phyloP scores from a whole-genome alignment of 2,329 filamentous ascomycete genomes.

The Diaporthe sp. region DNA sequence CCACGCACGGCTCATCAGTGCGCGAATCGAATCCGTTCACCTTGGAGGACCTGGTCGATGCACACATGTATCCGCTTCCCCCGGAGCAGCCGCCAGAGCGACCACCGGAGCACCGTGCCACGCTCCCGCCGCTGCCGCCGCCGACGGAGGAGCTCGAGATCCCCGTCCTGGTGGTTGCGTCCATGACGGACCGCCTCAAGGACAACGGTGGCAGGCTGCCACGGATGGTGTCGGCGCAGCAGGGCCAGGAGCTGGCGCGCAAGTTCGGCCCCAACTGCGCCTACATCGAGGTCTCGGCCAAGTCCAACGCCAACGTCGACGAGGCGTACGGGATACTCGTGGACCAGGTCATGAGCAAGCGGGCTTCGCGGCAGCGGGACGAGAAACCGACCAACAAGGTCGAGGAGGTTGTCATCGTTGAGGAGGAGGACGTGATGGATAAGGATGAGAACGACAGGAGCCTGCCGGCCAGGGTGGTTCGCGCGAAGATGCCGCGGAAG shows the following conservation, averaged over 20 bases:
- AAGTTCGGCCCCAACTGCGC: conserved; percentile 32
- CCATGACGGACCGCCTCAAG: conserved; percentile 30
- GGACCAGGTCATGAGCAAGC: conserved; percentile 34
- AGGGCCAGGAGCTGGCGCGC: conserved; percentile 35
- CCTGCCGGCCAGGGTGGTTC: neutral
- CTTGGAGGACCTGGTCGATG: neutral
- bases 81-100: neutral
- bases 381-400: neutral
- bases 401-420: neutral
- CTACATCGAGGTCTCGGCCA: conserved; percentile 38
- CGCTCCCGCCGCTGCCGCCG: neutral
- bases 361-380: neutral
- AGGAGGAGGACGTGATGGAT: conserved; percentile 8
- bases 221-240: conserved; percentile 22
- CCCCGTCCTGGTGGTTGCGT: conserved; percentile 34
- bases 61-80: neutral
- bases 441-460: conserved; percentile 22
- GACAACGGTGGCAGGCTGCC: conserved; percentile 31
- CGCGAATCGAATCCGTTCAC: conserved; percentile 5
- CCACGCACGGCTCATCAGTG: neutral
- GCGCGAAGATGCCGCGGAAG: neutral
- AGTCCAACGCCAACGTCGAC: conserved; percentile 37
- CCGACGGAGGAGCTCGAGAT: conserved; percentile 4
- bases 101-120: neutral
- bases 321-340: conserved; percentile 36